Evolutionary conservation across 2,329 filamentous ascomycete species (phyloP), one percentile per base, ranked within the genome.

Genomic region (Mollisia scopiformis): DNA sequence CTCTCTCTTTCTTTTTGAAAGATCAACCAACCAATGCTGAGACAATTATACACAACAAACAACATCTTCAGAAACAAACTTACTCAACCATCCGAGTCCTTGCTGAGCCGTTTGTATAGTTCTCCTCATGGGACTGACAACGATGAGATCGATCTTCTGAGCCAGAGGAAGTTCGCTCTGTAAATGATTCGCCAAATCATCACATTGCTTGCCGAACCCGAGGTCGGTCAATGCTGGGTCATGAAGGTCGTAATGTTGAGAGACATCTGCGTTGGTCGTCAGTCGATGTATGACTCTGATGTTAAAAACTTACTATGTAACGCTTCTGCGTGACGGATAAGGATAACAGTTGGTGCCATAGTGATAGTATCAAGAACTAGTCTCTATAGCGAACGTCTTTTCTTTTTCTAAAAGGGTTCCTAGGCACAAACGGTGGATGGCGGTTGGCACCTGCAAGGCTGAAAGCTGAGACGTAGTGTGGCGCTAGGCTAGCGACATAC

Each of bases 261-360:
- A 57, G 23, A 68, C 67, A 69, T 73, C 72, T 73, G 33, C 21
- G 39, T 46, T 43, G 30, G 31, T 19, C 37, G 63, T 63, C 63
- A 53, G 49, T 54, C 19, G 28, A 27, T 41, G 13, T 10, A 30
- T 13, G 25, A 19, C 25, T 16, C 16, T 13, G 25, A 25, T 14
- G 11, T 14, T 27, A 1, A 14, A 25, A 47, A 47, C 72, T 69
- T 66, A 77, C 77, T 79, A 53, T 79, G 77, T 52, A 72, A 39
- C 37, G 77, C 77, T 71, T 79, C 70, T 25, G 74, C 77, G 59
- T 79, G 77, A 51, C 77, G 71, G 61, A 79, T 76, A 6, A 79
- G 62, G 61, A 79, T 74, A n/a, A 79, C 66, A 5, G 72, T 71
- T 6, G 76, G 76, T 14, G 76, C 65, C 77, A 79, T 79, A 27